A percentile compares a stretch with the other conserved stretches of the same genome.
These are phyloP conservation scores for Erodium chrysanthum DNA, from an alignment of 441 rosid genomes.

Conservation along the genomic window DNA sequence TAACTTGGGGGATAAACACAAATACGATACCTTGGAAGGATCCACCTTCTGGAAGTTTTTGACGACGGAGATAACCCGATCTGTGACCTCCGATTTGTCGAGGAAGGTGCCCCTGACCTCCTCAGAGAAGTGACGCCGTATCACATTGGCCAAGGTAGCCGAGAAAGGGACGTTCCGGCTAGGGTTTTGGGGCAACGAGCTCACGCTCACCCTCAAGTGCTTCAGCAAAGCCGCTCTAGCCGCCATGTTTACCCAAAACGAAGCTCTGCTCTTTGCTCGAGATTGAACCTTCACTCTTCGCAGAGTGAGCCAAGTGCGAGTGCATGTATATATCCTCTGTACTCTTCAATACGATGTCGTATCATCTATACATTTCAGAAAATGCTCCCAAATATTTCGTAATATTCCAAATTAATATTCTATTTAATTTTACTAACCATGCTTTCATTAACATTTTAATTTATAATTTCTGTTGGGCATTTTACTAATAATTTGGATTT, in stretches of 20 bases:
- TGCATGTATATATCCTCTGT: not conserved
- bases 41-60: conserved; percentile 82
- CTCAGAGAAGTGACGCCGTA: conserved; percentile 58
- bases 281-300: not conserved
- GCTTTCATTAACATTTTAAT: too few species aligned
- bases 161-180: conserved; percentile 7
- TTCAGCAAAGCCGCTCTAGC: conserved; percentile 57
- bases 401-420: too few species aligned
- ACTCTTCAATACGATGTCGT: not conserved
- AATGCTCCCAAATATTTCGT: too few species aligned
- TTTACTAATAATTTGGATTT: too few species aligned
- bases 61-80: conserved; percentile 73
- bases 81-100: conserved; percentile 88
- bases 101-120: conserved; percentile 84
- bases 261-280: not conserved
- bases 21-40: conserved; percentile 57
- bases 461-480: too few species aligned
- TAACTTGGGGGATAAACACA: not conserved
- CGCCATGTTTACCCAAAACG: conserved; percentile 35
- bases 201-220: conserved; percentile 53
- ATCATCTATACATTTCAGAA: too few species aligned
- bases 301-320: not conserved
- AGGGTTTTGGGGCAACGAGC: conserved; percentile 28
- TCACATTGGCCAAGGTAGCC: conserved; percentile 23
- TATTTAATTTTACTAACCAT: too few species aligned